phyloP scores from a whole-genome alignment of 805 yeast species.

The Jamesozyma hellenica region DNA sequence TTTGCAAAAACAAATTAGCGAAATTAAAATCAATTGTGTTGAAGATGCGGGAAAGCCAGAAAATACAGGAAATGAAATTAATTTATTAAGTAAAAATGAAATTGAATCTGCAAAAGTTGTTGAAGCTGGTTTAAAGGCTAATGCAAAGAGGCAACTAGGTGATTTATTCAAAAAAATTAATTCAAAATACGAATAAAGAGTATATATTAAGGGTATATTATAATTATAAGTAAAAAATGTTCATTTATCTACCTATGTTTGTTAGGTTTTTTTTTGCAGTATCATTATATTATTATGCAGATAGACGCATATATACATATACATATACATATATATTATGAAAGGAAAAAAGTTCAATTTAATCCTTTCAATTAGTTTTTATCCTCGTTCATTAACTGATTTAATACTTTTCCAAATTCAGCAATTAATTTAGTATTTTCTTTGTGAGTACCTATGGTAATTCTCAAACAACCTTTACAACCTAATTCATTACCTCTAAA shows the following conservation, averaged over 20 bases:
- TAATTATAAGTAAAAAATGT: too few species aligned
- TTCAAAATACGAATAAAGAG: not conserved
- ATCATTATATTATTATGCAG: too few species aligned
- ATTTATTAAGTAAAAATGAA: conserved; percentile 1
- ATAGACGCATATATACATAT: too few species aligned
- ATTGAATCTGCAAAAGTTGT: conserved; percentile 15
- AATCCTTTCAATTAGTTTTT: too few species aligned
- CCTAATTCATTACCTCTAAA: conserved; percentile 86
- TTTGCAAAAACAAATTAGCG: conserved; percentile 17
- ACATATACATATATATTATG: too few species aligned
- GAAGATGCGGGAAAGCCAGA: too few species aligned
- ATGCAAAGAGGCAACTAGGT: conserved; percentile 23
- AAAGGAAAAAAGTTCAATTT: too few species aligned
- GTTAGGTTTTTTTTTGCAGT: too few species aligned
- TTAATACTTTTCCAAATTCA: conserved; percentile 34
- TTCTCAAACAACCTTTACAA: conserved; percentile 78
- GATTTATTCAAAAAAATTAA: conserved; percentile 12
- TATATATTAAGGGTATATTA: too few species aligned
- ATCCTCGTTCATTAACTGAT: conserved; percentile 2
- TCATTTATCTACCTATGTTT: too few species aligned
- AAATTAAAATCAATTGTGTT: conserved; percentile 4
- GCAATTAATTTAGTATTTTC: conserved; percentile 56
- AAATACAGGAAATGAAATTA: not conserved
- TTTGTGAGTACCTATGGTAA: conserved; percentile 73
- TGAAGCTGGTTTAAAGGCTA: conserved; percentile 16